These are phyloP conservation scores for Schoenoplectus tabernaemontani DNA, from an alignment of 202 grass and related monocot genomes.

Conservation along the genomic window DNA sequence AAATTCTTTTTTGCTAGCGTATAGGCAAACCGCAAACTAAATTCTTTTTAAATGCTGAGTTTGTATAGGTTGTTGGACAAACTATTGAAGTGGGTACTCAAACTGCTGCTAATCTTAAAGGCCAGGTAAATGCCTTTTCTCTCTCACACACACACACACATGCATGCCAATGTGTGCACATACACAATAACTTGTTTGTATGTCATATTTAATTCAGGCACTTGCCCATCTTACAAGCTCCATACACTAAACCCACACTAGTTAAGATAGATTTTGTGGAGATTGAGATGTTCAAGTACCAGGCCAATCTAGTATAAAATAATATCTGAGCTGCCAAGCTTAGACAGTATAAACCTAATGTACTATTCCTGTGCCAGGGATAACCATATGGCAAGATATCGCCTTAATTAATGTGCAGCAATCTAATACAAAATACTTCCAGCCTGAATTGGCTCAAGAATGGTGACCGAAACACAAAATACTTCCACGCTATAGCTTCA, in stretches of 20 bases:
- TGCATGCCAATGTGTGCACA: no score
- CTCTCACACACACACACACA: neutral
- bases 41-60: slow-evolving; percentile 2
- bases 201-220: neutral
- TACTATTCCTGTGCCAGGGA: neutral
- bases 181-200: slow-evolving; percentile 5
- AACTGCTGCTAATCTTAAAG: slow-evolving; percentile 71
- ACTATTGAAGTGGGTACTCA: slow-evolving; percentile 97
- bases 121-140: slow-evolving; percentile 57
- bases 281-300: neutral
- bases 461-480: no score
- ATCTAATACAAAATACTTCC: no score
- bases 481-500: no score
- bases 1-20: neutral
- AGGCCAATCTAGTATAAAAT: neutral
- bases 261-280: neutral
- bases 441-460: no score
- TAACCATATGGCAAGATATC: neutral
- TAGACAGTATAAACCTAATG: neutral
- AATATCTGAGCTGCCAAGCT: neutral
- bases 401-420: neutral
- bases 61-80: slow-evolving; percentile 74
- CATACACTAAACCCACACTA: neutral
- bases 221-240: neutral
- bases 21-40: neutral